Conservation (phyloP, 306 rosid genomes). For the Cucurbita moschata region DNA sequence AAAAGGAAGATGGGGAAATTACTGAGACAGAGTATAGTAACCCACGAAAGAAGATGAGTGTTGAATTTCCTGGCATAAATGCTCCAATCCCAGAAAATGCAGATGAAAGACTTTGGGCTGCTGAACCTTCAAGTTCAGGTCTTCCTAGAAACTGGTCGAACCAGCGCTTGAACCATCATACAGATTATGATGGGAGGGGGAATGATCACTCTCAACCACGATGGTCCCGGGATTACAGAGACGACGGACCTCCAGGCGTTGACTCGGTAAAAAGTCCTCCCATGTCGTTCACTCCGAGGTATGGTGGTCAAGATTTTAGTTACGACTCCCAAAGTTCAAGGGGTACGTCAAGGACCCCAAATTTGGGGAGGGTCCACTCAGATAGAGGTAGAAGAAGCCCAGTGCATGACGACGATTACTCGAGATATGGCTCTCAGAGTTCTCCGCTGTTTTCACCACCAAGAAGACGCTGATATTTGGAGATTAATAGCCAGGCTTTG, state of each 20-base stretch:
- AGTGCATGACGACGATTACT: constrained; percentile 26
- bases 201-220: constrained; percentile 43
- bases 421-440: constrained; percentile 14
- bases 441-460: constrained; percentile 30
- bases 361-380: constrained; percentile 19
- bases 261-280: constrained; percentile 40
- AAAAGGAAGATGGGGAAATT: constrained; percentile 93
- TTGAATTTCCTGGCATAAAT: constrained; percentile 76
- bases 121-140: constrained; percentile 31
- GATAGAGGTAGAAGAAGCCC: constrained; percentile 52
- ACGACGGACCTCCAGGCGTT: constrained; percentile 73
- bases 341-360: constrained; percentile 16
- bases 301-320: constrained; percentile 24
- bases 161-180: constrained; percentile 25
- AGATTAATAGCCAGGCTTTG: background rate
- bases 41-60: constrained; percentile 42
- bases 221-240: constrained; percentile 38
- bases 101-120: constrained; percentile 55
- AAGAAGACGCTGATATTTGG: constrained; percentile 11
- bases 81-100: constrained; percentile 83
- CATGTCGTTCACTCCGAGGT: constrained; percentile 43
- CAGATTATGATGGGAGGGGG: constrained; percentile 43
- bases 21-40: constrained; percentile 28
- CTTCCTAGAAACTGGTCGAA: constrained; percentile 33
- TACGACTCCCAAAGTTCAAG: constrained; percentile 14